These are phyloP conservation scores for Solanum hybrid DNA, from an alignment of 305 asterid genomes.

Conservation along the genomic window DNA sequence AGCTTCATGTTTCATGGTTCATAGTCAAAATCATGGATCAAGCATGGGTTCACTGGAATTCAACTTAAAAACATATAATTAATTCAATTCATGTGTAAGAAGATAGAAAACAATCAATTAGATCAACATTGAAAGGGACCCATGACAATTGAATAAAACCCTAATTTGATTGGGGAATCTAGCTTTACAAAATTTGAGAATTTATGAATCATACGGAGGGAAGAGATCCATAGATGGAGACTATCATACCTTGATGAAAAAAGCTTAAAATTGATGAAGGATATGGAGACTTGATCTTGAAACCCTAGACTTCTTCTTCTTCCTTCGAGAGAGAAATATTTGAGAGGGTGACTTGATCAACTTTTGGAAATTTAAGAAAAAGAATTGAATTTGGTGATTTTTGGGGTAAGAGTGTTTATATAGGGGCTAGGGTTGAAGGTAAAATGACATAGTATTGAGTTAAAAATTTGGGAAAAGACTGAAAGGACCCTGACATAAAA, in stretches of 20 bases:
- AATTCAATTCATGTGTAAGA: neutral
- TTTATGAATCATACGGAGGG: neutral
- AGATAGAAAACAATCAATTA: too few relatives aligned
- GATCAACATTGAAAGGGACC: neutral
- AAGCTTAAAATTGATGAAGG: neutral
- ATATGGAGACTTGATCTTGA: neutral
- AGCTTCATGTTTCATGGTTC: neutral
- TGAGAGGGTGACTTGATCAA: neutral
- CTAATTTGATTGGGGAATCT: neutral
- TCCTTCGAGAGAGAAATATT: neutral
- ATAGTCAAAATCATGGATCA: neutral
- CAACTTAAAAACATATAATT: neutral
- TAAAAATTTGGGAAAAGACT: neutral
- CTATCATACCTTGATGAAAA: neutral
- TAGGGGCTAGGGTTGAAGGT: neutral
- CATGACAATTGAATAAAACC: neutral
- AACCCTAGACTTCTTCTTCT: neutral
- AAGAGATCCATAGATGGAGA: neutral
- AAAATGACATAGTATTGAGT: neutral
- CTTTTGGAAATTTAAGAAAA: neutral
- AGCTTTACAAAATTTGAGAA: neutral
- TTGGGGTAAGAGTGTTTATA: neutral
- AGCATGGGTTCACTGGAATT: neutral
- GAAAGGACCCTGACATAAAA: neutral
- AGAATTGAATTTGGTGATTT: neutral